phyloP scores from a whole-genome alignment of 2,329 filamentous ascomycete species.

The Sporothrix phasma region DNA sequence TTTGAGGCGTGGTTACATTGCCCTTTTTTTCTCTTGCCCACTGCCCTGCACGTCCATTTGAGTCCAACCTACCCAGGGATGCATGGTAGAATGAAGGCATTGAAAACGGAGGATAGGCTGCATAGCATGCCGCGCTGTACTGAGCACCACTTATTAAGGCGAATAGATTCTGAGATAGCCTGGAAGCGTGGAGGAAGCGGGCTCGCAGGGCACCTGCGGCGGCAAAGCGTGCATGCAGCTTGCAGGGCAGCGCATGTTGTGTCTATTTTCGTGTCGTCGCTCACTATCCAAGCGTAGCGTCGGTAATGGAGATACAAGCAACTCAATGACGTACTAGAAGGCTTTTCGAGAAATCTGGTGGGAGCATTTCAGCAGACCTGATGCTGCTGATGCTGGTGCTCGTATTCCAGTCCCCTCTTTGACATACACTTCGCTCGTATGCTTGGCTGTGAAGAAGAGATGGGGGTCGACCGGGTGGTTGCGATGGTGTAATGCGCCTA shows the following conservation, averaged over 20 bases:
- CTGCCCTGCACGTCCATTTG: background rate
- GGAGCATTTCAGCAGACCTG: background rate
- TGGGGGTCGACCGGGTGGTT: background rate
- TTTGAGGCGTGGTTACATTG: constrained; percentile 3
- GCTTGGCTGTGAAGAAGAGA: background rate
- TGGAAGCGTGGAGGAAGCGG: background rate
- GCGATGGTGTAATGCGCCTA: background rate
- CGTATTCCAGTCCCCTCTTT: background rate
- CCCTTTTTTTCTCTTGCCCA: background rate
- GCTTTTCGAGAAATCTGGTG: background rate
- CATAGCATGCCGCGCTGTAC: too few relatives aligned
- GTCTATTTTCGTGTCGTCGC: constrained; percentile 3
- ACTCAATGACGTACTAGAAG: background rate
- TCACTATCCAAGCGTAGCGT: background rate
- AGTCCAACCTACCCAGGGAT: background rate
- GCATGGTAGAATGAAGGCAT: too few relatives aligned
- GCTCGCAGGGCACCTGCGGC: background rate
- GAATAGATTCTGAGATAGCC: background rate
- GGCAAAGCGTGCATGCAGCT: constrained; percentile 4
- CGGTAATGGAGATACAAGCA: background rate
- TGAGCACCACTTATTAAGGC: too few relatives aligned
- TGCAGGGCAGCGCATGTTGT: background rate
- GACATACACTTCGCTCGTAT: background rate
- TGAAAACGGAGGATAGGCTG: too few relatives aligned
- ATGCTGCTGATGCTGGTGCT: background rate